Percentiles rank a stretch among this genome's conserved stretches.
Conservation (phyloP, 306 rosid genomes). For the Dicorynia guianensis region DNA sequence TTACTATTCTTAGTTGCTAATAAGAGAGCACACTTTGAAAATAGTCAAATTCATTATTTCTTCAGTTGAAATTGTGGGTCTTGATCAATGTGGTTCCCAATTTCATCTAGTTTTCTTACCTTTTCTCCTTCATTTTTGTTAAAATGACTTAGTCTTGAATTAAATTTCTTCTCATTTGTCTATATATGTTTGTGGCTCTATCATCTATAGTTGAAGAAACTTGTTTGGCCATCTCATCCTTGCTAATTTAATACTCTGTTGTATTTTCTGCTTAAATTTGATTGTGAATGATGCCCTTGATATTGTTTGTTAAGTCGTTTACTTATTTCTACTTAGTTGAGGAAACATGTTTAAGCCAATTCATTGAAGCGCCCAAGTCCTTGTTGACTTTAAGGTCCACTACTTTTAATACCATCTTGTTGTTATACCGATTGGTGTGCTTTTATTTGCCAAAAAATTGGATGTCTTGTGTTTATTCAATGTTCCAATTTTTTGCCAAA, state of each 20-base stretch:
- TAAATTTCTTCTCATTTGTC: background rate
- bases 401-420: conserved; percentile 10
- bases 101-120: background rate
- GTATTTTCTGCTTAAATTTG: background rate
- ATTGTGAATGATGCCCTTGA: conserved; percentile 14
- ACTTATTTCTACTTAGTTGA: conserved; percentile 31
- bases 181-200: background rate
- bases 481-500: conserved; percentile 49
- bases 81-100: background rate
- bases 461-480: conserved; percentile 8
- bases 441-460: conserved; percentile 22
- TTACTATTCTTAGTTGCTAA: conserved; percentile 27
- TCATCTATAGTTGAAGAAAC: background rate
- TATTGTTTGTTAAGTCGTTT: conserved; percentile 12
- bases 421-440: conserved; percentile 37
- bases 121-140: background rate
- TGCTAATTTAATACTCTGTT: too few species aligned
- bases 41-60: background rate
- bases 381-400: background rate
- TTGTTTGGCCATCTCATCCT: background rate
- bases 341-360: background rate
- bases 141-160: background rate
- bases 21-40: background rate
- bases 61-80: background rate
- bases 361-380: conserved; percentile 26